Base-by-base conservation (phyloP, 2,329 filamentous ascomycete species). In the Nectriaceae sp. region DNA sequence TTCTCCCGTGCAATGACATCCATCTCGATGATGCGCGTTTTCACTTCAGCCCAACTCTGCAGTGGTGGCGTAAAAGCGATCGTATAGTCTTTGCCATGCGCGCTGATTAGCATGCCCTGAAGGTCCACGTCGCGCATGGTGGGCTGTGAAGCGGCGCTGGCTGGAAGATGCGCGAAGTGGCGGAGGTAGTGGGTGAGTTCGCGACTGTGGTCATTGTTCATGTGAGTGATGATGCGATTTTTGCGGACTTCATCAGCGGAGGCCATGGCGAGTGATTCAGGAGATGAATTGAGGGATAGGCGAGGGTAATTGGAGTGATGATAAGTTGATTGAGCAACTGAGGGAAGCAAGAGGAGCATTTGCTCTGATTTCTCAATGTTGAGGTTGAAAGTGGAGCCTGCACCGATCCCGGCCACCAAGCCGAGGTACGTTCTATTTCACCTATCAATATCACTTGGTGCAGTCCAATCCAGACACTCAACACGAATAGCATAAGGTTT, bases 141-240 rank as follows among this genome's bases (percentile, higher is more conserved):
- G 18, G 88, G 83, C 18, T 75, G 72, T 48, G 80, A 72, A 42
- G 86, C 79, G 42, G 78, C 71, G 50, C 72, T 68, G 6, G 77
- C 63, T 15, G 84, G 79, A 38, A 89, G 74, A 15, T 75, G 68
- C 65, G 74, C 76, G 73, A 84, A 90, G 68, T 90, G 82, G 55
- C 84, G 84, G n/a, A 95, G 81, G 70, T 92, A 96, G 64, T 87
- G 79, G 48, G 80, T 74, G 42, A 96, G 83, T 49, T 90, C 89
- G 59, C 83, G 79, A 43, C 78, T 74, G 72, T 96, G 93, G 69
- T 93, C 88, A 37, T 75, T 75, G 73, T 97, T 96, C 89, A 97
- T 94, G 75, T 97, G 92, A 26, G 76, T 76, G 64, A 93, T 81
- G 67, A 75, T 74, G 57, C 71, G 69, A 33, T 59, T 56, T 40